Percentiles rank a stretch among this genome's conserved stretches.
Evolutionary conservation across 768 basidiomycete genomes (phyloP).

Genomic region (Neoboletus magnificus): DNA sequence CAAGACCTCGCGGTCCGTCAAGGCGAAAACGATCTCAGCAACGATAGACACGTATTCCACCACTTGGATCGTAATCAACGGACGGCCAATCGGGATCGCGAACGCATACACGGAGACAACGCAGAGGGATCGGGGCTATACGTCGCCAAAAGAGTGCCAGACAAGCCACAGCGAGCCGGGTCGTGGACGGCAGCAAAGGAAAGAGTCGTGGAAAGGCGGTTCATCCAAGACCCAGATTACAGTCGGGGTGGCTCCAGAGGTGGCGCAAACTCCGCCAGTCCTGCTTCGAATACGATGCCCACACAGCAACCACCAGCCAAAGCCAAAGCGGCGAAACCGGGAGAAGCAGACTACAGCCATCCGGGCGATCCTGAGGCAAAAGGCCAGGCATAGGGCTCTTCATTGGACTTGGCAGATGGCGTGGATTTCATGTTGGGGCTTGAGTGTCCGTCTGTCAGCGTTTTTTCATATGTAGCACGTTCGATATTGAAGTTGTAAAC

Average conservation of each 20-base stretch:
- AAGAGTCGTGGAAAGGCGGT: constrained; percentile 11
- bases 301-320: constrained; percentile 10
- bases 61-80: constrained; percentile 30
- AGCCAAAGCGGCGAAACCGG: constrained; percentile 2
- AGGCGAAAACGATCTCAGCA: constrained; percentile 14
- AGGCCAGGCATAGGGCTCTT: background rate
- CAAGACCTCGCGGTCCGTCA: constrained; percentile 20
- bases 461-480: constrained; percentile 1
- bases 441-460: background rate
- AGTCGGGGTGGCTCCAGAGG: constrained; percentile 14
- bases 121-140: background rate
- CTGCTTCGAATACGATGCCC: constrained; percentile 9
- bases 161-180: background rate
- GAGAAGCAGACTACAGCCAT: constrained; percentile 4
- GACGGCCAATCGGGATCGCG: constrained; percentile 18
- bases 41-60: constrained; percentile 25
- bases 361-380: constrained; percentile 1
- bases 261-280: constrained; percentile 3
- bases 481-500: background rate
- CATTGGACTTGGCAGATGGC: background rate
- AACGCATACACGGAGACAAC: background rate
- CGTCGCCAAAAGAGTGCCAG: background rate
- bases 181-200: background rate
- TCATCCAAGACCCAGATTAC: constrained; percentile 27
- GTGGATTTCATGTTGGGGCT: background rate